Conservation (phyloP, 805 yeast species). For the Kregervanrija pseudodelftensis region DNA sequence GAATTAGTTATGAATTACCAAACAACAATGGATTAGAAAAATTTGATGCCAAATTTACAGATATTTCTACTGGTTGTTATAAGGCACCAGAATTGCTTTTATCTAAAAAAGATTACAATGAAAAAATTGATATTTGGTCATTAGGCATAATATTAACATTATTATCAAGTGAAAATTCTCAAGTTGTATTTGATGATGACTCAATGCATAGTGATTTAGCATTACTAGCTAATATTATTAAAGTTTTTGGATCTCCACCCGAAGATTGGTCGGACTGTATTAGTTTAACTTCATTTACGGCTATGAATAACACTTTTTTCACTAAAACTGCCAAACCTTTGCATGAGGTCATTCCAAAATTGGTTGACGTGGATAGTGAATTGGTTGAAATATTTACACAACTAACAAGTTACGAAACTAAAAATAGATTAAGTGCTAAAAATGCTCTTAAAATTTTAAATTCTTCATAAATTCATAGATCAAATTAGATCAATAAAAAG, state of each 20-base stretch:
- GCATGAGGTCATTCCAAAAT: slow-evolving; percentile 29
- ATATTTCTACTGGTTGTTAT: slow-evolving; percentile 59
- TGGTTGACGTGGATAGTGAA: slow-evolving; percentile 10
- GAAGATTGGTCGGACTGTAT: slow-evolving; percentile 37
- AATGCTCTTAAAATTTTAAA: slow-evolving; percentile 14
- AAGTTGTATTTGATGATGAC: slow-evolving; percentile 32
- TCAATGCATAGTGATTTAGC: slow-evolving; percentile 48
- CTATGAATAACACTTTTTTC: slow-evolving; percentile 24
- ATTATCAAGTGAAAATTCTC: slow-evolving; percentile 35
- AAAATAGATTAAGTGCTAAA: slow-evolving; percentile 25
- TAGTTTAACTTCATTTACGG: slow-evolving; percentile 29
- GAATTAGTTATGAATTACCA: slow-evolving; percentile 29
- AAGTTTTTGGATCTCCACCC: slow-evolving; percentile 60
- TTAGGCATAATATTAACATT: slow-evolving; percentile 55
- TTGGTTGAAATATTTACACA: slow-evolving; percentile 27
- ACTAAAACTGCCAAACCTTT: slow-evolving; percentile 16
- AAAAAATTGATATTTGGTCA: slow-evolving; percentile 66
- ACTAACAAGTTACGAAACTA: slow-evolving; percentile 38
- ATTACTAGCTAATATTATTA: slow-evolving; percentile 47
- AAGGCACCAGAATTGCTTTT: slow-evolving; percentile 71
- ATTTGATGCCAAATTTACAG: slow-evolving; percentile 35
- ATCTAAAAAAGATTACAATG: slow-evolving; percentile 47
- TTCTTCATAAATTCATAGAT: not conserved
- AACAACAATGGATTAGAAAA: slow-evolving; percentile 69
- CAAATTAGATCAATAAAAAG: not conserved